Evolutionary conservation across 2,329 filamentous ascomycete species (phyloP), one percentile per base, ranked within the genome.

Genomic region (Colletotrichum salicis): DNA sequence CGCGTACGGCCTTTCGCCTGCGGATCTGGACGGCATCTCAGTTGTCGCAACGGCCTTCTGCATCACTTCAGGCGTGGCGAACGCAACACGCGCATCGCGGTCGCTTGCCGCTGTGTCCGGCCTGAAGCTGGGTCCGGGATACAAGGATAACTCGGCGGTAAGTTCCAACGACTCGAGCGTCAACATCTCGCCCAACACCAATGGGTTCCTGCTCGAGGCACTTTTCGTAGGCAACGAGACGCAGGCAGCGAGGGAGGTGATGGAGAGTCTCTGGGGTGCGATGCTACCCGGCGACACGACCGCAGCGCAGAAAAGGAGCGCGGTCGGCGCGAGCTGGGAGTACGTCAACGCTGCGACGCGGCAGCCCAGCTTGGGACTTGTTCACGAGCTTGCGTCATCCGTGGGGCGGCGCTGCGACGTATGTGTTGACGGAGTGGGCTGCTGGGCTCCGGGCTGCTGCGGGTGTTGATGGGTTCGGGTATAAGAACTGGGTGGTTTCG

Each of bases 171-270:
- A 56, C 82, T 84, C 1, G 64, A 79, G 79, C 45, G 78, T 78
- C 72, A 82, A 79, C 62, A 81, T 85, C 41, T 85, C 84, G 3
- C 84, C 86, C 12, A 86, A 86, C 74, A 86, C 83, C 29, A 83
- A 80, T 13, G 83, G 83, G 2, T 85, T 86, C 72, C 76, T 86
- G 2, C 79, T 86, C 5, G 75, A 80, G 52, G 79, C 82, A 0
- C 74, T 85, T 0, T 78, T 83, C 60, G 63, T 75, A 29, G 76
- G 77, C 0, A 77, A 76, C 60, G 75, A 73, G 15, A 78, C 74
- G 5, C 73, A 76, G 3, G 70, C 76, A 0, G 77, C 75, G 3
- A 75, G 72, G 2, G 74, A 79, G 27, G 76, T 86, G 1, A 76
- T 86, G 0, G 75, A 80, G 31, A 76, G 75, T 7, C 76, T 85